phyloP scores from a whole-genome alignment of 768 basidiomycete species.

The Kwoniella pini region DNA sequence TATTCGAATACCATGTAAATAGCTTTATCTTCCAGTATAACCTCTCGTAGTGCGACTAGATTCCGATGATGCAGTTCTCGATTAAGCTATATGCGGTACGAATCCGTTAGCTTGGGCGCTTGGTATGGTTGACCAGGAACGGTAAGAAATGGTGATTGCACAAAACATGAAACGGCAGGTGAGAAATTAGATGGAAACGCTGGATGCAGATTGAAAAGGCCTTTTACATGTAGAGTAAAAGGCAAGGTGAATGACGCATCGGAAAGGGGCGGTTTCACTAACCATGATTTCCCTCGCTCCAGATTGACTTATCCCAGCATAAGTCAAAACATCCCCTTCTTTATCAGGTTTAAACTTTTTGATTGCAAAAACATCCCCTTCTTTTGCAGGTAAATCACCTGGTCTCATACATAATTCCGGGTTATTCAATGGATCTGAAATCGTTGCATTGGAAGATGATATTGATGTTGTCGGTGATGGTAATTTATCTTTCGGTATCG shows the following conservation, averaged over 20 bases:
- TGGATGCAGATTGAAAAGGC: no score
- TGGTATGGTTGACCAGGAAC: no score
- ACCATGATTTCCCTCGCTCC: conserved; percentile 96
- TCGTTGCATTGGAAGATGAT: conserved; percentile 7
- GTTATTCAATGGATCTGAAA: conserved; percentile 37
- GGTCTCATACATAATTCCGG: conserved; percentile 59
- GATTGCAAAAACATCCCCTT: conserved; percentile 78
- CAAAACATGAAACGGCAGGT: no score
- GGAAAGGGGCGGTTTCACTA: conserved; percentile 47
- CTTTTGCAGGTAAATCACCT: conserved; percentile 62
- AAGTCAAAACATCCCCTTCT: conserved; percentile 91
- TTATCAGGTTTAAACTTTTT: conserved; percentile 99
- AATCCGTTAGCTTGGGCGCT: no score
- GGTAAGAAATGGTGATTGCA: no score
- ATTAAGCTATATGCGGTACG: conserved; percentile 26
- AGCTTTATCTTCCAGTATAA: conserved; percentile 95
- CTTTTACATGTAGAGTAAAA: neutral
- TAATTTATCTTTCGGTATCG: conserved; percentile 24
- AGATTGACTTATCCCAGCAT: conserved; percentile 97
- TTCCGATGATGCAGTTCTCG: conserved; percentile 62
- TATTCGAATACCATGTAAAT: conserved; percentile 99
- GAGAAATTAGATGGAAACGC: no score
- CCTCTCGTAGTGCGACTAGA: conserved; percentile 84
- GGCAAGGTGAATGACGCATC: neutral
- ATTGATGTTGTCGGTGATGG: conserved; percentile 25